Evolutionary conservation across 1,284 basidiomycete genomes (phyloP), one percentile per base, ranked within the genome.

Genomic region (Fomes fomentarius): DNA sequence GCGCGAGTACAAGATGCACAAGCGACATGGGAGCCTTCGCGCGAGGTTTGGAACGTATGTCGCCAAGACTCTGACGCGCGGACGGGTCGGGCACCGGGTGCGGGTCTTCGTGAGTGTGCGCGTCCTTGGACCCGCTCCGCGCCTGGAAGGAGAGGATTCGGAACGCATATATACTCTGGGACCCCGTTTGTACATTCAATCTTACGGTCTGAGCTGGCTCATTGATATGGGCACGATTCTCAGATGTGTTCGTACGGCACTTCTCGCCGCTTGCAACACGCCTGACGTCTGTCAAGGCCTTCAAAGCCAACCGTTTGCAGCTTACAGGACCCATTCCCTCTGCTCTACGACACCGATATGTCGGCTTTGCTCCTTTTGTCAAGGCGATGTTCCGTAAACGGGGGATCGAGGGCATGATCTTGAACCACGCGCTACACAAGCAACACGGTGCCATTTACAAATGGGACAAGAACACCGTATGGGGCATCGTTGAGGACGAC

Each of bases 251-350:
- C 44, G 63, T 64, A 15, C 62, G 67, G 30, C 72, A 74, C 52
- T 72, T 71, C 58, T 72, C 70, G 2, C 70, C 71, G 2, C 50
- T 72, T 6, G 64, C 71, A 14, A 68, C 71, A 3, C 60, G 55
- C 41, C 51, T 71, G 19, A 50, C 58, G 21, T 38, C 50, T 22
- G 43, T 57, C 10, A 50, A 43, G 26, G 45, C 62, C n/a, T 81
- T 80, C 66, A 71, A 76, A 54, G 76, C 77, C 1, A 78, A 75
- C 63, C 70, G 77, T 52, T 56, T 81, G 0, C 77, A 80, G 53
- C 71, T 81, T 7, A 60, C 67, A 3, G 79, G 79, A 0, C 78
- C 79, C 2, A 71, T 76, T 4, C 78, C 79, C 0, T 64, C 71
- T 25, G 68, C 73, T 39, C 70, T 81, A 14, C 74, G 76, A 24